Conservation (phyloP, 2,329 filamentous ascomycete species). For the Curvularia hawaiiensis region DNA sequence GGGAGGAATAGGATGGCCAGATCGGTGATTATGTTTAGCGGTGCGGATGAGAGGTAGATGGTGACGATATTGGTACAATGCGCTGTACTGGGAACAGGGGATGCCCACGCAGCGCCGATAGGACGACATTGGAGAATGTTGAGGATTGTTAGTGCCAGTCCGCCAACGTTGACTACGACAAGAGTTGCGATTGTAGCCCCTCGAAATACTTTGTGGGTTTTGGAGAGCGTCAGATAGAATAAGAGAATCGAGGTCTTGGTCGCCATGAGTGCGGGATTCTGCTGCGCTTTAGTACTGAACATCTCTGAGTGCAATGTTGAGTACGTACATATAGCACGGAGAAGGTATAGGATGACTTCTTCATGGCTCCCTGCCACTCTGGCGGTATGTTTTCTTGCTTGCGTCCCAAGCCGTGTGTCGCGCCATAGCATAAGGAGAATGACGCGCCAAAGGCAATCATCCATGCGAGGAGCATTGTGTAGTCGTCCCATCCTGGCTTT, state of each 20-base stretch:
- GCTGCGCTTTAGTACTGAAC: constrained; percentile 25
- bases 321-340: constrained; percentile 63
- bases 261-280: constrained; percentile 89
- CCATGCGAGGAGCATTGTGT: constrained; percentile 82
- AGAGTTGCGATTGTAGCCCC: constrained; percentile 83
- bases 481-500: constrained; percentile 76
- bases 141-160: constrained; percentile 78
- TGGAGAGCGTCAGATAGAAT: constrained; percentile 85
- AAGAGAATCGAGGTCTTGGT: constrained; percentile 92
- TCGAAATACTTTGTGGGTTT: constrained; percentile 76
- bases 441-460: constrained; percentile 70
- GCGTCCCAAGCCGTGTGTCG: constrained; percentile 68
- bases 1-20: constrained; percentile 85
- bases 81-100: constrained; percentile 52
- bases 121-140: constrained; percentile 88
- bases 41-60: constrained; percentile 74
- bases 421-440: constrained; percentile 68
- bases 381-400: constrained; percentile 65
- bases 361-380: constrained; percentile 58
- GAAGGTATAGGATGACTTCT: constrained; percentile 64
- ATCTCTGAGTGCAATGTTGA: constrained; percentile 1
- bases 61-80: constrained; percentile 67
- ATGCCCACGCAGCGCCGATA: constrained; percentile 69
- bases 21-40: constrained; percentile 91
- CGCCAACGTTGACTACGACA: constrained; percentile 77